Base-by-base conservation (phyloP, 2,329 filamentous ascomycete genomes). In the Trichoderma citrinoviride region DNA sequence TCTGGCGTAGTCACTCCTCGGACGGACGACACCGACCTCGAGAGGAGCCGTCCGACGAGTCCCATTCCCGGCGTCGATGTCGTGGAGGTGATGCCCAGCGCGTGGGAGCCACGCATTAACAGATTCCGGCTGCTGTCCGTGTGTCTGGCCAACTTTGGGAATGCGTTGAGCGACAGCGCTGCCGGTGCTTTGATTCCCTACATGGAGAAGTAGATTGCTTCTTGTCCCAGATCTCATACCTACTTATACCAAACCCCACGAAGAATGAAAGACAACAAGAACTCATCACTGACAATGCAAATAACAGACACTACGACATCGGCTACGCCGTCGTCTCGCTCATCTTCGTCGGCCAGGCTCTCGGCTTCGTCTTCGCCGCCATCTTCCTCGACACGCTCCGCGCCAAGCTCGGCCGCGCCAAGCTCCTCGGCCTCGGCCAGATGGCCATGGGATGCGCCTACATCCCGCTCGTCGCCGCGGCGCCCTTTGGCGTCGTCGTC, bases 151-250 rank as follows among this genome's bases (percentile, higher is more conserved):
- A 89, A 85, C 65, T 83, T 95, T 67, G 82, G 83, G 2, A 88
- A 89, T 70, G 92, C 91, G 0, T 77, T 95, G 65, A 91, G 86
- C 69, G 92, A 96, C 75, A 85, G 87, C 47, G 88, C 90, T 0
- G 86, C 91, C 1, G 92, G 92, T 72, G 90, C 91, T 12, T 73
- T 95, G 65, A 90, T 96, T 69, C 91, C 92, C 0, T 92, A 92
- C 72, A 90, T 96, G 75, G 90, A 94, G 74, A 81, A 78, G 74
- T 85, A 73, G 70, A 77, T 70, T 14, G 2, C 19, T 40, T 15
- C 0, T 2, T 3, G 17, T 7, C 33, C 33, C 25, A 27, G 2
- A 37, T 14, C 33, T 8, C 12, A 14, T 12, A 4, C 21, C 10
- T n/a, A n/a, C n/a, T 3, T n/a, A 44, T 17, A 29, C 23, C 17